These are phyloP conservation scores for Botrytis fragariae DNA, from an alignment of 2,329 filamentous ascomycete genomes.

Conservation along the genomic window DNA sequence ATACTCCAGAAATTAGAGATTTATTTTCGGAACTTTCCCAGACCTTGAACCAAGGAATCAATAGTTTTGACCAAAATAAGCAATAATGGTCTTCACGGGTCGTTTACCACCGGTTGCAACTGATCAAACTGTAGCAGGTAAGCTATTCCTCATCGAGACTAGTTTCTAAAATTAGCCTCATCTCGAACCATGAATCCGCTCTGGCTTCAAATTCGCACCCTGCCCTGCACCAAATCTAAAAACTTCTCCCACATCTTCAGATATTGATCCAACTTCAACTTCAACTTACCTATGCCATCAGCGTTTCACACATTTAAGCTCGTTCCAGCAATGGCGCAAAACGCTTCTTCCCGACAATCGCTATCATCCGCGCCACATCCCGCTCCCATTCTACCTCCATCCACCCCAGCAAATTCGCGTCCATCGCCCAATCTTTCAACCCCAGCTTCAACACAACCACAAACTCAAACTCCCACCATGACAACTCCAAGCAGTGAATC, in stretches of 20 bases:
- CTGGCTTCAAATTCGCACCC: slow-evolving; percentile 9
- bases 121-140: background rate
- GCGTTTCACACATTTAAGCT: slow-evolving; percentile 38
- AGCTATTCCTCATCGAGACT: background rate
- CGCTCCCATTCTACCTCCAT: slow-evolving; percentile 32
- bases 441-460: slow-evolving; percentile 23
- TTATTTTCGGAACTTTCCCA: background rate
- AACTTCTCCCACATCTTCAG: slow-evolving; percentile 8
- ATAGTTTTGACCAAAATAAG: background rate
- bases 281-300: slow-evolving; percentile 27
- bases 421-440: slow-evolving; percentile 20
- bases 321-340: slow-evolving; percentile 35
- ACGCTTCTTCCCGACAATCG: slow-evolving; percentile 22
- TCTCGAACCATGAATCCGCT: slow-evolving; percentile 15
- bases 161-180: slow-evolving; percentile 16
- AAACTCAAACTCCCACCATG: slow-evolving; percentile 27
- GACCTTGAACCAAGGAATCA: background rate
- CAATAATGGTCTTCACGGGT: background rate
- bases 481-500: slow-evolving; percentile 31
- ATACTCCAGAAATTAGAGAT: background rate
- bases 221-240: slow-evolving; percentile 3
- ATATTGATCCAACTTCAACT: slow-evolving; percentile 2
- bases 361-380: slow-evolving; percentile 22
- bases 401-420: slow-evolving; percentile 32
- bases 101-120: background rate